Evolutionary conservation across 306 rosid genomes (phyloP).

Genomic region (Sicyos baderoa): DNA sequence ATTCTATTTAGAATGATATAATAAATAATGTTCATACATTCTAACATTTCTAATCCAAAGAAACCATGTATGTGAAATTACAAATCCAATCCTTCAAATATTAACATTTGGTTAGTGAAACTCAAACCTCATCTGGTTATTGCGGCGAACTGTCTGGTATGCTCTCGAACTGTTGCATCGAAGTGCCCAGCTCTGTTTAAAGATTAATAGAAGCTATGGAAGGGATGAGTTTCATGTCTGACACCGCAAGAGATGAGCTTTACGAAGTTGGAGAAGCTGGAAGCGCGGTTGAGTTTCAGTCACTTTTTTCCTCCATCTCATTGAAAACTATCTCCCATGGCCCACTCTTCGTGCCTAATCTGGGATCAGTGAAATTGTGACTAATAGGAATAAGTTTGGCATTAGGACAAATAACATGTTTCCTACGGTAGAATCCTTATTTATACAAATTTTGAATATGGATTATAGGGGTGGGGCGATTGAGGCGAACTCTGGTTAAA

Average conservation of each 20-base stretch:
- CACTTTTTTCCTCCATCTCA: constrained; percentile 34
- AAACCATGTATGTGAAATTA: background rate
- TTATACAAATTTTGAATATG: background rate
- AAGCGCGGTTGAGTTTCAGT: constrained; percentile 20
- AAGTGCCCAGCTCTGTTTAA: background rate
- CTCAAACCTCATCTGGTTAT: constrained; percentile 4
- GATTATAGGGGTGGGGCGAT: background rate
- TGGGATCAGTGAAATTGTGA: constrained; percentile 16
- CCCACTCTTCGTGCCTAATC: constrained; percentile 71
- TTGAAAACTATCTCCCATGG: constrained; percentile 72
- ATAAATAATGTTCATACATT: background rate
- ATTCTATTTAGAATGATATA: background rate
- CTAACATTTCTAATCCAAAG: background rate
- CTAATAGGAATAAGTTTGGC: background rate
- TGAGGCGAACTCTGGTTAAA: background rate
- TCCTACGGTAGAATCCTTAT: background rate
- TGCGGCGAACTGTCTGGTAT: background rate
- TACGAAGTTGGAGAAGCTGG: constrained; percentile 10
- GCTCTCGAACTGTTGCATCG: background rate
- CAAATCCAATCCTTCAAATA: background rate
- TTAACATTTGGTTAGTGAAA: background rate
- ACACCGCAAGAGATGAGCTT: background rate
- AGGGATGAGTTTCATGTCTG: too few relatives aligned
- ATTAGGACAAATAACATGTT: background rate
- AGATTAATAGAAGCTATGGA: too few relatives aligned